These are phyloP conservation scores for Laburnicola sp. DNA, from an alignment of 2,329 filamentous ascomycete species.

Conservation along the genomic window DNA sequence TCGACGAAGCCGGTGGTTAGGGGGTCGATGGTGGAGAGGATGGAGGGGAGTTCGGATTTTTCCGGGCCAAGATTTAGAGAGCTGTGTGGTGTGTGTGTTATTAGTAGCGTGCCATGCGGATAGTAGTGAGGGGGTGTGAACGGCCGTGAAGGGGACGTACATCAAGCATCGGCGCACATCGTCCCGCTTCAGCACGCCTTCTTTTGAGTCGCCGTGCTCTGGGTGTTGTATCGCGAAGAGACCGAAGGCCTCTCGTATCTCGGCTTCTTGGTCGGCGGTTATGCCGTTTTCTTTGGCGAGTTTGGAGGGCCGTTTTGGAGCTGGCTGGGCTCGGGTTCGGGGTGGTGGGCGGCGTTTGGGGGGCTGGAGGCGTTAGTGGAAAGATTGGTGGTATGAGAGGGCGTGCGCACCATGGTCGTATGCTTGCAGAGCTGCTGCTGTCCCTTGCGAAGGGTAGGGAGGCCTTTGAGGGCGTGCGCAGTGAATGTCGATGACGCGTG, in stretches of 20 bases:
- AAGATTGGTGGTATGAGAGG: too few relatives aligned
- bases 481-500: conserved; percentile 1
- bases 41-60: conserved; percentile 70
- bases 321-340: conserved; percentile 20
- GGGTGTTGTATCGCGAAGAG: conserved; percentile 64
- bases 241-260: conserved; percentile 87
- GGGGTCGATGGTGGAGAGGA: conserved; percentile 81
- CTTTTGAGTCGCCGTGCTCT: conserved; percentile 70
- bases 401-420: background rate
- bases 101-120: background rate
- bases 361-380: conserved; percentile 25
- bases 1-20: conserved; percentile 75
- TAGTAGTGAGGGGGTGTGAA: background rate
- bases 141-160: conserved; percentile 46
- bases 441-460: background rate
- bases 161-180: conserved; percentile 55
- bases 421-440: background rate
- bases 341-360: conserved; percentile 34
- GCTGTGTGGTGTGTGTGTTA: conserved; percentile 48
- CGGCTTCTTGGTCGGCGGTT: conserved; percentile 77
- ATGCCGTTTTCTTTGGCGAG: conserved; percentile 92
- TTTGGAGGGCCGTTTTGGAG: conserved; percentile 68
- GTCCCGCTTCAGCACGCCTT: conserved; percentile 47
- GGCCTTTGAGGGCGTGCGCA: background rate
- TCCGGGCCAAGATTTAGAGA: conserved; percentile 77